Percentiles rank a stretch among this genome's conserved stretches.
Conservation (phyloP, 1,139 yeast species). For the Cylindricascospora bacillispora region DNA sequence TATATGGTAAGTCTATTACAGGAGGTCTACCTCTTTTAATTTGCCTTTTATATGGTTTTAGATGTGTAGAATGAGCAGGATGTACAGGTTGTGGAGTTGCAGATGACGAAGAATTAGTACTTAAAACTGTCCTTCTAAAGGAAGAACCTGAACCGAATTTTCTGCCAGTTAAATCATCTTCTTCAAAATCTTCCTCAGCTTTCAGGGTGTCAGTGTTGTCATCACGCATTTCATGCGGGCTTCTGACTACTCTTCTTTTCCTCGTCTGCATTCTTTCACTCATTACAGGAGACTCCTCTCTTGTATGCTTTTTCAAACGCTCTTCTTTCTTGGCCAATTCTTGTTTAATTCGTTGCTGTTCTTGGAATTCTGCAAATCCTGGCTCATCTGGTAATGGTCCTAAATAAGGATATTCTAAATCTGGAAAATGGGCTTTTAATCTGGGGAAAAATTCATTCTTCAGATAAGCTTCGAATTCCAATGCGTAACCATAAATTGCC, state of each 20-base stretch:
- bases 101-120: conserved; percentile 10
- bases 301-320: conserved; percentile 1
- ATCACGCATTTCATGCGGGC: neutral
- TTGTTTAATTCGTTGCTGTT: conserved; percentile 2
- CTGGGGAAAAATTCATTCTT: conserved; percentile 42
- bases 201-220: neutral
- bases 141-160: conserved; percentile 6
- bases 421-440: conserved; percentile 30
- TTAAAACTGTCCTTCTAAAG: conserved; percentile 2
- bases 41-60: conserved; percentile 24
- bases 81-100: conserved; percentile 16
- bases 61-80: conserved; percentile 7
- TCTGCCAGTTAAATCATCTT: conserved; percentile 11
- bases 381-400: conserved; percentile 58
- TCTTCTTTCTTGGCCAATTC: conserved; percentile 3
- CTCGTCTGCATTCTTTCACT: neutral
- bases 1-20: conserved; percentile 86
- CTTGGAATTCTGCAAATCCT: conserved; percentile 6
- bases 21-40: conserved; percentile 82
- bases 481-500: conserved; percentile 58
- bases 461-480: conserved; percentile 51
- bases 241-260: neutral
- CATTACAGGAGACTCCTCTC: conserved; percentile 4
- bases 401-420: conserved; percentile 50
- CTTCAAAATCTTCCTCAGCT: conserved; percentile 26